Evolutionary conservation across 208 protist genomes (phyloP).

Genomic region (Trichomonas vaginalis): DNA sequence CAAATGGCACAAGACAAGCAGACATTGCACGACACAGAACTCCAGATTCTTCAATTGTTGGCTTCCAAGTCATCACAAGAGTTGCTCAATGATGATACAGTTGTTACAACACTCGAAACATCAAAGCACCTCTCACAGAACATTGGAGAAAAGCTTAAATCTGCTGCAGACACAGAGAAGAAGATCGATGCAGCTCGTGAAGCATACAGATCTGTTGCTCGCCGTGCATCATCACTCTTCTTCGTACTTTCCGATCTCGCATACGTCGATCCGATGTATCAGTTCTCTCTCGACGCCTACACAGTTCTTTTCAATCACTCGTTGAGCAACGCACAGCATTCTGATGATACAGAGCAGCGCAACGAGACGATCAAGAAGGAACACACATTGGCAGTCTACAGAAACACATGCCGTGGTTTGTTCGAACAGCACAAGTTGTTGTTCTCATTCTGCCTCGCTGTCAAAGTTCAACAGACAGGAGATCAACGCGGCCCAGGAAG

Average conservation of each 20-base stretch:
- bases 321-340: constrained; percentile 31
- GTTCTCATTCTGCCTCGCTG: constrained; percentile 92
- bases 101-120: constrained; percentile 50
- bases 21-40: constrained; percentile 71
- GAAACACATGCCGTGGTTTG: constrained; percentile 82
- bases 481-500: constrained; percentile 28
- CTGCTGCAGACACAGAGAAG: constrained; percentile 62
- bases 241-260: constrained; percentile 86
- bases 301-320: constrained; percentile 67
- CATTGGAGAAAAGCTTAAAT: constrained; percentile 56
- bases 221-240: constrained; percentile 80
- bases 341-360: constrained; percentile 57
- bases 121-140: constrained; percentile 77
- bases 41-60: constrained; percentile 70
- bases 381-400: constrained; percentile 88
- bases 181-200: constrained; percentile 83
- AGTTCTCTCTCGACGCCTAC: constrained; percentile 90
- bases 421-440: constrained; percentile 96
- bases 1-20: constrained; percentile 74
- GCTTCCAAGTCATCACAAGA: constrained; percentile 55
- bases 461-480: constrained; percentile 61
- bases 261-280: constrained; percentile 92
- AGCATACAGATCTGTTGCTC: constrained; percentile 75
- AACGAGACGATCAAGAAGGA: constrained; percentile 76
- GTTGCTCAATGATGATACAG: constrained; percentile 4